These are phyloP conservation scores for Trypanosoma melophagium DNA, from an alignment of 208 protist genomes.

Conservation along the genomic window DNA sequence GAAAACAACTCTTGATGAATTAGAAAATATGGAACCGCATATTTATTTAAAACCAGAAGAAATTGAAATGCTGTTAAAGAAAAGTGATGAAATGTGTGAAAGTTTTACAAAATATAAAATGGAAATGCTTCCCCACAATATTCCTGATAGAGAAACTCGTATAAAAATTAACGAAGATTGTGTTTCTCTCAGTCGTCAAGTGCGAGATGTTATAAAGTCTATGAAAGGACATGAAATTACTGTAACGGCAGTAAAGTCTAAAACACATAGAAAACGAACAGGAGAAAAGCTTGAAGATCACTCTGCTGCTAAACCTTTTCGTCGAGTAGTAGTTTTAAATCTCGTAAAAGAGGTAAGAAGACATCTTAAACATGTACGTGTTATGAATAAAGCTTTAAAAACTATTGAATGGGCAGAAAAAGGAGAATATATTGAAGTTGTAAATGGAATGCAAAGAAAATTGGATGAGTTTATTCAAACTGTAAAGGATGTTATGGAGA, in stretches of 20 bases:
- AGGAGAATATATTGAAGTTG: conserved; percentile 50
- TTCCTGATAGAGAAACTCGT: conserved; percentile 72
- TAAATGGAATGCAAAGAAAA: conserved; percentile 54
- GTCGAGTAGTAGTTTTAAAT: conserved; percentile 66
- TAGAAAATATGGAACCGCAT: conserved; percentile 76
- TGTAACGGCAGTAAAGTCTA: conserved; percentile 77
- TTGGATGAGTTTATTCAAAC: conserved; percentile 42
- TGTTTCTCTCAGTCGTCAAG: conserved; percentile 75
- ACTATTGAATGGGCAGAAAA: conserved; percentile 84
- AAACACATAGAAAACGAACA: conserved; percentile 62
- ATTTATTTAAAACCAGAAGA: conserved; percentile 78
- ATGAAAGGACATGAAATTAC: conserved; percentile 75
- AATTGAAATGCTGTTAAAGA: conserved; percentile 62
- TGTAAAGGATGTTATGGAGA: conserved; percentile 57
- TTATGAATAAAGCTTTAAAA: conserved; percentile 67
- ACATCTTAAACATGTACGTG: conserved; percentile 57
- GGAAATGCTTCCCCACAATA: conserved; percentile 55
- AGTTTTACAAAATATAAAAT: conserved; percentile 72
- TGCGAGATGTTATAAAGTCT: conserved; percentile 76
- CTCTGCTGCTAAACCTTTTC: conserved; percentile 84
- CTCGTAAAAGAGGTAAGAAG: conserved; percentile 53
- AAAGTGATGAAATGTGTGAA: conserved; percentile 64
- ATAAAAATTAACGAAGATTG: conserved; percentile 73
- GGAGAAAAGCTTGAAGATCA: conserved; percentile 89
- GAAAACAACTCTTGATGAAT: conserved; percentile 67